A percentile compares a stretch with the other conserved stretches of the same genome.
These are phyloP conservation scores for Yarrowia yakushimensis DNA, from an alignment of 805 yeast species.

Conservation along the genomic window DNA sequence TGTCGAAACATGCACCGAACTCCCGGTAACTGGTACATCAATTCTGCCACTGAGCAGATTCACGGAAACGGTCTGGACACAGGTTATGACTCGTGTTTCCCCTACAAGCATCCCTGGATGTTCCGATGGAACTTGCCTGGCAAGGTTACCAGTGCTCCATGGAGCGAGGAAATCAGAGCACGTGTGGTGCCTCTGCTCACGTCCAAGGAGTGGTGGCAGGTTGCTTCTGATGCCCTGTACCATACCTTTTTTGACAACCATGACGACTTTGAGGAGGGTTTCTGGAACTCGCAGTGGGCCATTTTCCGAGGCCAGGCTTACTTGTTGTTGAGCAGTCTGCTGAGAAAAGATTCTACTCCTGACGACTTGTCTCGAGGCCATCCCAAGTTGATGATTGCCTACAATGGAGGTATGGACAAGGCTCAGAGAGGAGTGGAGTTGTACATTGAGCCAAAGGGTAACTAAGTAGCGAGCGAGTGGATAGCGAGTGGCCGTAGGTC, in stretches of 20 bases:
- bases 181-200: slow-evolving; percentile 7
- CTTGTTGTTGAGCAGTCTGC: neutral
- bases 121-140: slow-evolving; percentile 4
- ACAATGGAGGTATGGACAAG: slow-evolving; percentile 7
- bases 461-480: neutral
- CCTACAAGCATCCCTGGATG: slow-evolving; percentile 16
- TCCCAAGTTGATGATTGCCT: slow-evolving; percentile 10
- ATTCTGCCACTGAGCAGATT: neutral
- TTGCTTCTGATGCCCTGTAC: slow-evolving; percentile 4
- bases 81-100: neutral
- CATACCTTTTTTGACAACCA: slow-evolving; percentile 12
- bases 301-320: slow-evolving; percentile 19
- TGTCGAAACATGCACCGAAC: slow-evolving; percentile 11
- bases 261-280: slow-evolving; percentile 13
- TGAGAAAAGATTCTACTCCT: neutral
- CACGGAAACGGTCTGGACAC: slow-evolving; percentile 17
- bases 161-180: neutral
- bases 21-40: slow-evolving; percentile 13
- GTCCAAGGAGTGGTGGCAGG: slow-evolving; percentile 6
- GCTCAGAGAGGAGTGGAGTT: slow-evolving; percentile 11
- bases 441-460: slow-evolving; percentile 14
- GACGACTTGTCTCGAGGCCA: neutral
- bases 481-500: too few species aligned
- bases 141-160: neutral
- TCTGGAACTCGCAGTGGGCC: slow-evolving; percentile 21